Evolutionary conservation across 1,284 basidiomycete genomes (phyloP).

Genomic region (Schizophyllum amplum): DNA sequence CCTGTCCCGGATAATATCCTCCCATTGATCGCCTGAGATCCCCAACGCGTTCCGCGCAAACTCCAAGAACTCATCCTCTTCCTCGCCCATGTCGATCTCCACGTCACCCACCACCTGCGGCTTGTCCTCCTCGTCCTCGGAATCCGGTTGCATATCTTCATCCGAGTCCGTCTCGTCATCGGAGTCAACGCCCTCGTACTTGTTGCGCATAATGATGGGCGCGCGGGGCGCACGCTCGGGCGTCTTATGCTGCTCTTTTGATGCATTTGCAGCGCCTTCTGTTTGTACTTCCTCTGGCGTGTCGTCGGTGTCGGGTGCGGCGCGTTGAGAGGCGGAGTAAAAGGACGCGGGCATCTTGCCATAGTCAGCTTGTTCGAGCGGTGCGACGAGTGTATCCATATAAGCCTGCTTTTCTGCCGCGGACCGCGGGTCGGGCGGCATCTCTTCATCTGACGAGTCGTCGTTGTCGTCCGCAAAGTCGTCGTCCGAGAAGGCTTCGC

Average conservation of each 20-base stretch:
- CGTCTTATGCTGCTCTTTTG: conserved; percentile 4
- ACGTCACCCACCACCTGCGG: conserved; percentile 76
- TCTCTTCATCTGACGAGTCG: conserved; percentile 22
- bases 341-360: conserved; percentile 73
- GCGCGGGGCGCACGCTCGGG: conserved; percentile 43
- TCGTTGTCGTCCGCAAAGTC: conserved; percentile 33
- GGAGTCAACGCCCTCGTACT: conserved; percentile 79
- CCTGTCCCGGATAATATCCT: conserved; percentile 71
- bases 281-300: conserved; percentile 40
- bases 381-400: conserved; percentile 67
- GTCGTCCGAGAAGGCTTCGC: conserved; percentile 39
- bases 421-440: conserved; percentile 13
- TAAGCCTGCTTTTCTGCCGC: conserved; percentile 33
- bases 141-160: conserved; percentile 38
- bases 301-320: conserved; percentile 41
- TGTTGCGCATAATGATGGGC: conserved; percentile 73
- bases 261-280: conserved; percentile 28
- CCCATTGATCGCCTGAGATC: conserved; percentile 79
- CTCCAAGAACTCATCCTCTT: conserved; percentile 87
- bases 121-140: conserved; percentile 59
- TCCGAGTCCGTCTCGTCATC: conserved; percentile 75
- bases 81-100: conserved; percentile 82
- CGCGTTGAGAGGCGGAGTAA: conserved; percentile 58
- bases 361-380: conserved; percentile 63
- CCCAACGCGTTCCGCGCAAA: conserved; percentile 88